These are phyloP conservation scores for Skeletonema marinoi DNA, from an alignment of 108 stramenopile genomes.

Conservation along the genomic window DNA sequence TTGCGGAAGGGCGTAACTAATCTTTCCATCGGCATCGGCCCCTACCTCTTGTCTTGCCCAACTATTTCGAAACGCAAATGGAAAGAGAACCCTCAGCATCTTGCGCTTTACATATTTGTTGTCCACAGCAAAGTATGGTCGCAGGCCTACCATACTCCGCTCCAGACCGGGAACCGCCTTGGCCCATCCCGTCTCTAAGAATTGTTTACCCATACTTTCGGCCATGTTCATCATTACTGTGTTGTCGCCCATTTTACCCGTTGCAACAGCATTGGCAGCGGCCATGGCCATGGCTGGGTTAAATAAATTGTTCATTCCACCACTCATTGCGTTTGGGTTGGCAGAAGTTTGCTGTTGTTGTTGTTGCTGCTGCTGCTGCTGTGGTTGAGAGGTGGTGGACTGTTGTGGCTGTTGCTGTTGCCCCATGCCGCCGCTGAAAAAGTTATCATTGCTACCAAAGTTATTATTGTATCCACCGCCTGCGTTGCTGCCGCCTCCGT, in stretches of 20 bases:
- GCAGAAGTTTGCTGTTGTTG: constrained; percentile 44
- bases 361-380: constrained; percentile 24
- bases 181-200: constrained; percentile 50
- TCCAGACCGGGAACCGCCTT: constrained; percentile 84
- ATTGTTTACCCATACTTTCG: constrained; percentile 56
- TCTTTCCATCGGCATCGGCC: constrained; percentile 16
- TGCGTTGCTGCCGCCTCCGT: constrained; percentile 23
- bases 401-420: constrained; percentile 40
- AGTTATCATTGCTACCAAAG: constrained; percentile 21
- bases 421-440: constrained; percentile 47
- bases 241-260: constrained; percentile 30
- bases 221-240: constrained; percentile 60
- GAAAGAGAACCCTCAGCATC: constrained; percentile 87
- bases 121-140: constrained; percentile 95
- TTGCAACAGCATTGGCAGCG: constrained; percentile 43
- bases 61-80: constrained; percentile 67
- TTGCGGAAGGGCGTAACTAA: constrained; percentile 74
- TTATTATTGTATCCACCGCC: constrained; percentile 17
- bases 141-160: constrained; percentile 64
- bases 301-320: constrained; percentile 47
- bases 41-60: constrained; percentile 78
- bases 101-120: constrained; percentile 93
- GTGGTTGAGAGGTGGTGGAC: constrained; percentile 12
- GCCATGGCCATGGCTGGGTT: constrained; percentile 63
- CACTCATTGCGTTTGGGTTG: constrained; percentile 35